phyloP scores from a whole-genome alignment of 2,329 filamentous ascomycete genomes.

The Dothistroma pini region DNA sequence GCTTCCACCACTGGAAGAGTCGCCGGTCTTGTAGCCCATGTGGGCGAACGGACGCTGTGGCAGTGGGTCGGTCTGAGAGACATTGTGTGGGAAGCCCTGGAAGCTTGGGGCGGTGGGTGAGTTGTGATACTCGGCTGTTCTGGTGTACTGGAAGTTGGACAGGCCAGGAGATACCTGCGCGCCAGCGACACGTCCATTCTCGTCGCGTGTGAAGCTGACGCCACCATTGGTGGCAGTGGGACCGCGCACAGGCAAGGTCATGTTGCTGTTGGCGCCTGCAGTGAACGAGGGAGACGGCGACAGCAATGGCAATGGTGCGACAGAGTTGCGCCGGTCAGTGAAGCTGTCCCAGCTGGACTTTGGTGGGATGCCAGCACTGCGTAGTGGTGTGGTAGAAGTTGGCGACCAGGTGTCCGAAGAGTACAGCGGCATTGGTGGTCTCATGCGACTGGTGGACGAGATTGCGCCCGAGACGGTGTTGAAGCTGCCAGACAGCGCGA shows the following conservation, averaged over 20 bases:
- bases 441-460: neutral
- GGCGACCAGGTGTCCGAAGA: conserved; percentile 17
- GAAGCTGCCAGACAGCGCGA: neutral
- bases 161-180: conserved; percentile 1
- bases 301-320: neutral
- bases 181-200: conserved; percentile 1
- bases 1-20: conserved; percentile 5
- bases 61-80: conserved; percentile 11
- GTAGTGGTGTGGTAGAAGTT: neutral
- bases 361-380: conserved; percentile 15
- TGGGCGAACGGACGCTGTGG: conserved; percentile 10
- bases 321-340: neutral
- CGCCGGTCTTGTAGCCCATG: neutral
- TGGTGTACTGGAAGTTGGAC: conserved; percentile 11
- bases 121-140: conserved; percentile 19
- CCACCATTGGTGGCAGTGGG: neutral
- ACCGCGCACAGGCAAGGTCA: conserved; percentile 6
- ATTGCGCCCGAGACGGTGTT: neutral
- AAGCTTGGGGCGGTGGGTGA: neutral
- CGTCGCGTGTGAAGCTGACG: conserved; percentile 1
- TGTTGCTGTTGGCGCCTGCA: neutral
- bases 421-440: conserved; percentile 10
- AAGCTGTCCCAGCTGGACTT: conserved; percentile 18
- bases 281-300: neutral
- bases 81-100: neutral